phyloP scores from a whole-genome alignment of 1,284 basidiomycete species.

The Austroboletus novae-zelandiae region DNA sequence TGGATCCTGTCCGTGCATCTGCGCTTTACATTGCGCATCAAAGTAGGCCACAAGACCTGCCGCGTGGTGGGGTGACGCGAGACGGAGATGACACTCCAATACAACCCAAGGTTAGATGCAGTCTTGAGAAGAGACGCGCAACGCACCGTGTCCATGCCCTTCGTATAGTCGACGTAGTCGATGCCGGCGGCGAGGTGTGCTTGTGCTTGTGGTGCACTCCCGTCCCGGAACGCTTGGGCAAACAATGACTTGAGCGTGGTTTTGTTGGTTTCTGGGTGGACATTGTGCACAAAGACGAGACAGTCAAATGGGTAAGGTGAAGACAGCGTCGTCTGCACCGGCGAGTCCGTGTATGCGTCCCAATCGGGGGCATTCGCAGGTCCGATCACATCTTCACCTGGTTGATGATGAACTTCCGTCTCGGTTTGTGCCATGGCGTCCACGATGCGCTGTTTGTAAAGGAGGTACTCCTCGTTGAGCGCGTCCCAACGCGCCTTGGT shows the following conservation, averaged over 20 bases:
- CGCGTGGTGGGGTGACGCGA: constrained; percentile 51
- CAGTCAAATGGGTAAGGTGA: constrained; percentile 60
- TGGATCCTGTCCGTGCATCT: constrained; percentile 51
- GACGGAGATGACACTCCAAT: constrained; percentile 67
- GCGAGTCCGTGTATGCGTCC: background rate
- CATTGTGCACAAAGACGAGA: constrained; percentile 64
- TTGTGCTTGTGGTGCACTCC: constrained; percentile 6
- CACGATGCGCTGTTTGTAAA: constrained; percentile 51
- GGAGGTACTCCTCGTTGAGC: constrained; percentile 63
- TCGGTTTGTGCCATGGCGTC: constrained; percentile 39
- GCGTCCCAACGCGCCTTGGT: constrained; percentile 58
- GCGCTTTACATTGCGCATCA: constrained; percentile 32
- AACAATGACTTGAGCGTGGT: constrained; percentile 68
- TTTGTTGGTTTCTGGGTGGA: constrained; percentile 74
- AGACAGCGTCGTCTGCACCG: constrained; percentile 23
- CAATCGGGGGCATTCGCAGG: background rate
- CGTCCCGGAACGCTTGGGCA: constrained; percentile 36
- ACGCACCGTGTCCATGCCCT: constrained; percentile 69
- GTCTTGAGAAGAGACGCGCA: constrained; percentile 5
- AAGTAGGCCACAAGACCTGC: constrained; percentile 47
- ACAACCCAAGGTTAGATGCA: background rate
- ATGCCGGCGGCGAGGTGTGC: constrained; percentile 34
- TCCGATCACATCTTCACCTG: background rate
- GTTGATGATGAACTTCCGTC: constrained; percentile 8
- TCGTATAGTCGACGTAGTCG: constrained; percentile 76